Percentiles rank a stretch among this genome's conserved stretches.
These are phyloP conservation scores for Sclerotinia sclerotiorum DNA, from an alignment of 2,329 filamentous ascomycete genomes.

Conservation along the genomic window DNA sequence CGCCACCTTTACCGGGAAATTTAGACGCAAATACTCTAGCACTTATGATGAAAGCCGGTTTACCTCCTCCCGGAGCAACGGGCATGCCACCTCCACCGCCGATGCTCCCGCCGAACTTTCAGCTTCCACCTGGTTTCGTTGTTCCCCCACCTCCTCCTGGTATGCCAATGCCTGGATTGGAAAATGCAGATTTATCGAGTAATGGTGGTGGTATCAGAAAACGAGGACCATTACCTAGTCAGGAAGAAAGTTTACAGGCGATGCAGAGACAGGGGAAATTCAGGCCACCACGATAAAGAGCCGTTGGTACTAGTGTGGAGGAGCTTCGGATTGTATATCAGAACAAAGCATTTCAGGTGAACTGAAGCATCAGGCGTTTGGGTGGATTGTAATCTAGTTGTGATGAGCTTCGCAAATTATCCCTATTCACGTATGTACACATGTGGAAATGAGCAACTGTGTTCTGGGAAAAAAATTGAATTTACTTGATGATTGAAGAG, in stretches of 20 bases:
- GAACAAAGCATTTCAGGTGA: slow-evolving; percentile 18
- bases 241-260: slow-evolving; percentile 76
- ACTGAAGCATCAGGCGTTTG: slow-evolving; percentile 9
- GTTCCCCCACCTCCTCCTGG: slow-evolving; percentile 44
- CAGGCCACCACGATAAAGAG: slow-evolving; percentile 45
- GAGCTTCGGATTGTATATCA: slow-evolving; percentile 13
- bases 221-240: slow-evolving; percentile 74
- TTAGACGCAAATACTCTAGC: slow-evolving; percentile 21
- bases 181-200: slow-evolving; percentile 20
- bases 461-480: neutral
- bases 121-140: slow-evolving; percentile 36
- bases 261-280: slow-evolving; percentile 70
- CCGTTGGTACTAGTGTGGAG: neutral
- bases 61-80: slow-evolving; percentile 56
- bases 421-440: neutral
- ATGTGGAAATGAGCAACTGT: neutral
- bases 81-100: slow-evolving; percentile 41
- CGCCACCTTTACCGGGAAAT: slow-evolving; percentile 21
- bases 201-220: slow-evolving; percentile 50
- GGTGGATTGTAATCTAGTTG: slow-evolving; percentile 8
- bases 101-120: slow-evolving; percentile 47
- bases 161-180: slow-evolving; percentile 39
- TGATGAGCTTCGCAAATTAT: slow-evolving; percentile 3
- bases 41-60: slow-evolving; percentile 56
- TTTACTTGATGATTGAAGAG: slow-evolving; percentile 10